phyloP scores from a whole-genome alignment of 2,329 filamentous ascomycete genomes.

The Pestalotiopsis sp. region DNA sequence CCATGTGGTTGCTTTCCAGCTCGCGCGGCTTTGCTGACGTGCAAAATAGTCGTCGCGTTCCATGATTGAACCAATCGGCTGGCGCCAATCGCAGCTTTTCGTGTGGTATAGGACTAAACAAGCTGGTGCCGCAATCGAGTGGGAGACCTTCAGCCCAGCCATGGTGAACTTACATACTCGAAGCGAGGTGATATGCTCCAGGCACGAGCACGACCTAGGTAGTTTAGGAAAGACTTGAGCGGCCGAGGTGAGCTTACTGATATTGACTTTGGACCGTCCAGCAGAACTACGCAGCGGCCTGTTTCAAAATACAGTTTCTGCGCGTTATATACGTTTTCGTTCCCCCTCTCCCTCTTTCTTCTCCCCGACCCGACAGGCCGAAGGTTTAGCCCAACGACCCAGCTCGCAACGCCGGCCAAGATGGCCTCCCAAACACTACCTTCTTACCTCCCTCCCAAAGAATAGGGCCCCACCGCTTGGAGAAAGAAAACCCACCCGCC shows the following conservation, averaged over 20 bases:
- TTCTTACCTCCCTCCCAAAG: background rate
- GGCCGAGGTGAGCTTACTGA: background rate
- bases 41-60: background rate
- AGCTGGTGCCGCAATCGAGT: background rate
- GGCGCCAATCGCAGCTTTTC: background rate
- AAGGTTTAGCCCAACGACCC: background rate
- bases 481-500: background rate
- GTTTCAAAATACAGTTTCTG: slow-evolving; percentile 8
- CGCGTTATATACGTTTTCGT: background rate
- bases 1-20: background rate
- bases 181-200: background rate
- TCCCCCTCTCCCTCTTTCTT: background rate
- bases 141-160: background rate
- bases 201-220: background rate
- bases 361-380: background rate
- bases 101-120: background rate
- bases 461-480: background rate
- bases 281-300: background rate
- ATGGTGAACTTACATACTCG: background rate
- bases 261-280: background rate
- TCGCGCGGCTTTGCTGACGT: background rate
- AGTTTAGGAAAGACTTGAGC: background rate
- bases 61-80: background rate
- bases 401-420: background rate
- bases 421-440: background rate